Evolutionary conservation across 192 early-diverging fungal species (phyloP).

Genomic region (Linnemannia elongata): DNA sequence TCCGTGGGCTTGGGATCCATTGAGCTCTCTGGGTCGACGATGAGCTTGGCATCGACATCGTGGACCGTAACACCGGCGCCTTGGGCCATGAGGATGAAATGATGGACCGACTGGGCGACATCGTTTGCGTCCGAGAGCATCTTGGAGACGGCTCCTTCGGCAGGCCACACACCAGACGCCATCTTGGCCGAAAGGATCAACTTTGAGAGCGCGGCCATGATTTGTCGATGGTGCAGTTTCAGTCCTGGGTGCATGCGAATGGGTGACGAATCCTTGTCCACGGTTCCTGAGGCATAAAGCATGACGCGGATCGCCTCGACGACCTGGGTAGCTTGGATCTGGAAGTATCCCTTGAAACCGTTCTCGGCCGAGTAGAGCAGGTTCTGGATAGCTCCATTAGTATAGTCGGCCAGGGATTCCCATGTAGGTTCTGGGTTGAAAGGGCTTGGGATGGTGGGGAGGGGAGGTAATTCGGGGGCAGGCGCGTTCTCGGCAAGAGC

Average conservation of each 20-base stretch:
- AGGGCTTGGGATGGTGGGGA: slow-evolving; percentile 41
- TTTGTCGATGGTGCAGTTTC: slow-evolving; percentile 77
- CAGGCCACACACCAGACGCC: slow-evolving; percentile 91
- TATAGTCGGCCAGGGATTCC: slow-evolving; percentile 46
- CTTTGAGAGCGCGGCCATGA: slow-evolving; percentile 87
- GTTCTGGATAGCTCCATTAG: slow-evolving; percentile 36
- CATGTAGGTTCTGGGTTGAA: slow-evolving; percentile 50
- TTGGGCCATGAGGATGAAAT: slow-evolving; percentile 70
- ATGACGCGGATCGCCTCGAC: slow-evolving; percentile 88
- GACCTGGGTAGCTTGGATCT: slow-evolving; percentile 58
- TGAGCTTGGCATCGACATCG: slow-evolving; percentile 58
- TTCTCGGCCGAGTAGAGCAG: slow-evolving; percentile 49
- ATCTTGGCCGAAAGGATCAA: slow-evolving; percentile 86
- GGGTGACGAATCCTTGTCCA: slow-evolving; percentile 75
- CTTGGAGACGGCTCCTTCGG: slow-evolving; percentile 81
- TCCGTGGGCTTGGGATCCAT: slow-evolving; percentile 19
- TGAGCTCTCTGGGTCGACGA: slow-evolving; percentile 43
- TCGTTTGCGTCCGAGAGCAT: slow-evolving; percentile 84
- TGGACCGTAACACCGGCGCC: slow-evolving; percentile 49
- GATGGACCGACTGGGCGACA: slow-evolving; percentile 78
- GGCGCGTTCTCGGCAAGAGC: not conserved
- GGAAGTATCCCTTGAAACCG: slow-evolving; percentile 44
- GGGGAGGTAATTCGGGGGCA: slow-evolving; percentile 23
- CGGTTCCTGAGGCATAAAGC: slow-evolving; percentile 84
- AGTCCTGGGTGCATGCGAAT: slow-evolving; percentile 76